A percentile compares a stretch with the other conserved stretches of the same genome.
Conservation (phyloP, 805 yeast genomes). For the Pichia occidentalis region DNA sequence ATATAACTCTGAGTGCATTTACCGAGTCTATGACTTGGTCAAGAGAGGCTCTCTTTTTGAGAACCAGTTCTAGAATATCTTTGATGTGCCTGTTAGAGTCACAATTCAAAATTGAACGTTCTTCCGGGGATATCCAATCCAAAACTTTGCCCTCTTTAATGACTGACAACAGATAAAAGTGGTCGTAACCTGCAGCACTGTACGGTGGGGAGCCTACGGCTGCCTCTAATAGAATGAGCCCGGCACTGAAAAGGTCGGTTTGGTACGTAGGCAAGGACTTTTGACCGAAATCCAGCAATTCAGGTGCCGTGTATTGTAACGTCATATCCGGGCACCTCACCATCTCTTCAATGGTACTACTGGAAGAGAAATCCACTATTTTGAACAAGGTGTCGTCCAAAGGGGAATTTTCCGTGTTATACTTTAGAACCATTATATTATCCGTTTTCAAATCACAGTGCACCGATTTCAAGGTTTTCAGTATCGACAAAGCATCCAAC, state of each 20-base stretch:
- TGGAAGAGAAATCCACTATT: slow-evolving; percentile 44
- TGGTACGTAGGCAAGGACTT: slow-evolving; percentile 16
- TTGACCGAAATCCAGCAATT: slow-evolving; percentile 31
- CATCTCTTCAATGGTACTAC: slow-evolving; percentile 20
- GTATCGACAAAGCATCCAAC: slow-evolving; percentile 21
- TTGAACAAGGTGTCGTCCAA: slow-evolving; percentile 26
- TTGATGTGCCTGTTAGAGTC: slow-evolving; percentile 12
- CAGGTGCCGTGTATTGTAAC: slow-evolving; percentile 43
- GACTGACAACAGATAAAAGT: slow-evolving; percentile 28
- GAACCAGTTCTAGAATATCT: too few relatives aligned
- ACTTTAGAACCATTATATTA: slow-evolving; percentile 31
- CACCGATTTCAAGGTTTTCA: slow-evolving; percentile 29
- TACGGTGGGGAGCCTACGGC: slow-evolving; percentile 44
- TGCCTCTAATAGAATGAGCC: slow-evolving; percentile 38
- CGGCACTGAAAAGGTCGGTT: slow-evolving; percentile 42
- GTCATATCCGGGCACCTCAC: slow-evolving; percentile 29
- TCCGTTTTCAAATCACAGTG: slow-evolving; percentile 46
- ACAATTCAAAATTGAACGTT: slow-evolving; percentile 18
- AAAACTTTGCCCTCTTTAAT: slow-evolving; percentile 30
- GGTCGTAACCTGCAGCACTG: slow-evolving; percentile 23
- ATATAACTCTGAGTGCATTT: too few relatives aligned
- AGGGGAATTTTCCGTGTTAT: slow-evolving; percentile 27
- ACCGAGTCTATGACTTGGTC: too few relatives aligned
- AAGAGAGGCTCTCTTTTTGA: too few relatives aligned
- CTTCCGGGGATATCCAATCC: slow-evolving; percentile 27